Base-by-base conservation (phyloP, 2,329 filamentous ascomycete genomes). In the Sporothrix dimorphospora region DNA sequence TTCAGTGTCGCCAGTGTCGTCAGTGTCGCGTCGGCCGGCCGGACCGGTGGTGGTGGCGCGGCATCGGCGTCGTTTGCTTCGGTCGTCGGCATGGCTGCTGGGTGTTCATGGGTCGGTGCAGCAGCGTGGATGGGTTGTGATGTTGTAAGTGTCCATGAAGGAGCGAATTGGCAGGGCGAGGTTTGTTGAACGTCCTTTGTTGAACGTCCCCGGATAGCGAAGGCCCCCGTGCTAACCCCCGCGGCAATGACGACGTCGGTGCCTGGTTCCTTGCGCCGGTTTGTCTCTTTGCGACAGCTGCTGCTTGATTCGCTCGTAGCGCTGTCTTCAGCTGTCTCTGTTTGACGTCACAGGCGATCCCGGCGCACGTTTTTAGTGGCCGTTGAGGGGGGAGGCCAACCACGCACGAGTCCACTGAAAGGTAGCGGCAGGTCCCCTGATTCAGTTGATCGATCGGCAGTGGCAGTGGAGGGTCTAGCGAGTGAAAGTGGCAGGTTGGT, bases 1-100 rank as follows among this genome's bases (percentile, higher is more conserved):
- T 78, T 80, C 9, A 75, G 71, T 2, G 27, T 38, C 11, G 24
- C 8, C 30, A 34, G 3, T 7, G 63, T 1, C 8, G 63, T 8
- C 38, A n/a, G 57, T 14, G 0, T 49, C 16, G 30, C 8, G 70
- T 49, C 47, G 59, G 14, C 27, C 7, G 11, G 12, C 21, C 30
- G 11, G 9, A 6, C n/a, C 9, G 63, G 6, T 38, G 42, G 6
- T 38, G 42, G 42, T 30, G 21, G 38, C 16, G n/a, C 42, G 38
- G 63, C 63, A 67, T 67, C 38, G 16, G 61, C 40, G 21, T 61
- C 16, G 19, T n/a, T 61, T 27, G 59, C n/a, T 24, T 42, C 38
- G 38, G 59, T 45, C 38, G 59, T 42, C 21, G 38, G 38, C 59
- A 63, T 42, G 59, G n/a, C 40, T 14, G 38, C 38, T 38, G 11